Percentiles rank a stretch among this genome's conserved stretches.
Conservation (phyloP, 106 monocot species). For the Apostasia shenzhenica region DNA sequence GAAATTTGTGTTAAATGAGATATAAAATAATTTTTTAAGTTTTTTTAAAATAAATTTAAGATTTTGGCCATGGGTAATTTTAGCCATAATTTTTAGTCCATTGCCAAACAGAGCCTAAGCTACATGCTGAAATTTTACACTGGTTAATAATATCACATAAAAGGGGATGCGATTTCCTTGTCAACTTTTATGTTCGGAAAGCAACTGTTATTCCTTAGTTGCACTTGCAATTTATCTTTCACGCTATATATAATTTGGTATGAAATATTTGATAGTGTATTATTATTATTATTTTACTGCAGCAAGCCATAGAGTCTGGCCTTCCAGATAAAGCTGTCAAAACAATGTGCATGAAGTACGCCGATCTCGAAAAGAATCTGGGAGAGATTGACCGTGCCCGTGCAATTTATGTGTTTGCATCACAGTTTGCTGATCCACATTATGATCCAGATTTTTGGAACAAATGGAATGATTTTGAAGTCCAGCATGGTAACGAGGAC, state of each 20-base stretch:
- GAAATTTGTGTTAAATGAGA: too few relatives aligned
- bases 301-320: slow-evolving; percentile 99
- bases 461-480: slow-evolving; percentile 95
- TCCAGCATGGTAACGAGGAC: slow-evolving; percentile 95
- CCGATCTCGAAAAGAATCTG: slow-evolving; percentile 87
- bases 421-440: slow-evolving; percentile 86
- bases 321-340: slow-evolving; percentile 81
- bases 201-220: background rate
- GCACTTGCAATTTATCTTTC: background rate
- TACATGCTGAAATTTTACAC: background rate
- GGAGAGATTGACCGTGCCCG: slow-evolving; percentile 97
- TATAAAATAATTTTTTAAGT: too few relatives aligned
- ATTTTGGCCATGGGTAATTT: too few relatives aligned
- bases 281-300: background rate
- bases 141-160: too few relatives aligned
- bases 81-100: too few relatives aligned
- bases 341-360: slow-evolving; percentile 88
- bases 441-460: slow-evolving; percentile 79
- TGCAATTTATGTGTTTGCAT: slow-evolving; percentile 70
- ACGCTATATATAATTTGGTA: background rate
- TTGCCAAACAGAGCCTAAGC: too few relatives aligned
- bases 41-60: too few relatives aligned
- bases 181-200: background rate
- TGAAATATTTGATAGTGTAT: background rate
- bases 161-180: background rate